Evolutionary conservation across 2,329 filamentous ascomycete genomes (phyloP), one percentile per base, ranked within the genome.

Genomic region (Eurotiales sp.): DNA sequence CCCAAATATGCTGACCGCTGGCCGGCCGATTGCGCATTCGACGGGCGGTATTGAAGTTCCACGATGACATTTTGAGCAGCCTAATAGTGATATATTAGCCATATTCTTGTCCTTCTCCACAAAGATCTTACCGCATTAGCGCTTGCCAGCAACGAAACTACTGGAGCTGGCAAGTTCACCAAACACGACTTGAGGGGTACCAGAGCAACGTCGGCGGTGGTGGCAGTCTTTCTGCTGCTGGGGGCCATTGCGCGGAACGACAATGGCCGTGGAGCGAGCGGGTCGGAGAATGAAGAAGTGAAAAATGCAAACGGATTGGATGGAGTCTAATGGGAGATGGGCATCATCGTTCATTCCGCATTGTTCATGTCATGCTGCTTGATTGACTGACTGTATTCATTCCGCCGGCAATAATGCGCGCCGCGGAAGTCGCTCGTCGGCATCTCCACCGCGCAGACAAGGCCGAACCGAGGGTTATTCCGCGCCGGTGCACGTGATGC

Each of bases 21-120:
- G 46, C 76, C 67, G 34, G 75, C 64, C 61, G 69, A 64, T 46
- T 75, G 62, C 50, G 72, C 66, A 50, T 69, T 63, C 50, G 77
- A 65, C 36, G 79, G 79, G 63, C 85, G 83, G 72, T 87, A 95
- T 67, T 80, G 87, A 57, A 99, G 80, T 73, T 99, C 93, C 68
- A 99, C 86, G 56, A 97, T 82, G 61, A 97, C 89, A 87, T 97
- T 96, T 73, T 99, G 93, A 29, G 88, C 89, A 54, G 91, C 81
- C 90, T 95, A 29, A 22, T 39, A 32, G 29, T 32, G 11, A 34
- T n/a, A n/a, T n/a, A n/a, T n/a, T n/a, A n/a, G n/a, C n/a, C n/a
- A n/a, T n/a, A n/a, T n/a, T n/a, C n/a, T n/a, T n/a, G n/a, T n/a
- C n/a, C n/a, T n/a, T n/a, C n/a, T n/a, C n/a, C n/a, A n/a, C n/a